These are phyloP conservation scores for Paragyromitra xinjiangensis DNA, from an alignment of 495 filamentous ascomycete genomes.

Conservation along the genomic window DNA sequence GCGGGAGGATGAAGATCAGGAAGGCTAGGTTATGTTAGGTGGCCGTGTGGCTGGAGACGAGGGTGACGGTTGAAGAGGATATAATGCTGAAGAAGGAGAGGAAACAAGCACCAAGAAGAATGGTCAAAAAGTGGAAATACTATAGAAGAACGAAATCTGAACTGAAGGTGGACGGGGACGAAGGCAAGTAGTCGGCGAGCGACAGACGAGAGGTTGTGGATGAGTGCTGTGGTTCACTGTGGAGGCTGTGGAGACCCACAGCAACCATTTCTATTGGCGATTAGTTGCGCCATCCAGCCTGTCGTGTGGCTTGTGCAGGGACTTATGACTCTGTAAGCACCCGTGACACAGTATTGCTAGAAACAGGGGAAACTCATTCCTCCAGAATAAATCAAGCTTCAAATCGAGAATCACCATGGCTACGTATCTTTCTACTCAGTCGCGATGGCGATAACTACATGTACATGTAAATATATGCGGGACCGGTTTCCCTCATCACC, in stretches of 20 bases:
- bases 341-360: neutral
- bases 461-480: neutral
- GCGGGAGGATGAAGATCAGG: neutral
- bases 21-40: constrained; percentile 9
- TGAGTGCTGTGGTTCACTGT: neutral
- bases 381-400: neutral
- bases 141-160: neutral
- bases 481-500: neutral
- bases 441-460: neutral
- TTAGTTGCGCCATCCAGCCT: constrained; percentile 16
- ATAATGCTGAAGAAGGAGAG: neutral
- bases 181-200: constrained; percentile 7
- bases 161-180: constrained; percentile 14
- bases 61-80: neutral
- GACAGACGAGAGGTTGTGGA: constrained; percentile 10
- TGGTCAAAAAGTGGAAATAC: neutral
- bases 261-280: constrained; percentile 22
- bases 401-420: neutral
- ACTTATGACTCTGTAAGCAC: constrained; percentile 23
- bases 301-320: constrained; percentile 29
- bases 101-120: constrained; percentile 13
- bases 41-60: neutral
- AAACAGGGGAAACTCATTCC: neutral
- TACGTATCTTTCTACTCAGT: neutral
- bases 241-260: constrained; percentile 42